These are phyloP conservation scores for Kregervanrija pseudodelftensis DNA, from an alignment of 805 yeast species.

Conservation along the genomic window DNA sequence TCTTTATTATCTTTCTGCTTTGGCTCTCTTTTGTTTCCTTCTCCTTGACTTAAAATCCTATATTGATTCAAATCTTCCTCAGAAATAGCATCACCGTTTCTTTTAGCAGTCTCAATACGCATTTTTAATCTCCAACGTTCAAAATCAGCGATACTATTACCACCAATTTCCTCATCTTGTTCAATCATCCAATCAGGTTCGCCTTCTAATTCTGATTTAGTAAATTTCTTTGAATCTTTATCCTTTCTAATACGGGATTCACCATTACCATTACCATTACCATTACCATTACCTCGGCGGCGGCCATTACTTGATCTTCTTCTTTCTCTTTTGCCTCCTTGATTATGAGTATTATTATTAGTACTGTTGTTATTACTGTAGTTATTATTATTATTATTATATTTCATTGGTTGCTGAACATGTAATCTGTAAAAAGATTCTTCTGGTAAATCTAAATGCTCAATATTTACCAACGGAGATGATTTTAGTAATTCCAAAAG, in stretches of 20 bases:
- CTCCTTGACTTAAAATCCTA: constrained; percentile 9
- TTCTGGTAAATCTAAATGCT: no score
- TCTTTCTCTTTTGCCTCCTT: constrained; percentile 12
- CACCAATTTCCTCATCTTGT: constrained; percentile 30
- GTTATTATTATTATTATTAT: constrained; percentile 1
- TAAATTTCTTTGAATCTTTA: constrained; percentile 1
- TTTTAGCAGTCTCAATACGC: constrained; percentile 42
- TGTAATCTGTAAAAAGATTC: no score
- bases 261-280: not conserved
- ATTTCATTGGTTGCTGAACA: constrained; percentile 5
- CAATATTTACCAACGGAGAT: no score
- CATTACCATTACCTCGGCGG: constrained; percentile 1
- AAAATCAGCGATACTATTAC: constrained; percentile 50
- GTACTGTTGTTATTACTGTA: constrained; percentile 5
- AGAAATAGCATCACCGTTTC: constrained; percentile 35
- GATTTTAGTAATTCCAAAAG: constrained; percentile 25
- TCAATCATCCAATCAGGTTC: constrained; percentile 33
- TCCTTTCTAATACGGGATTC: not conserved
- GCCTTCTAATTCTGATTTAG: constrained; percentile 13
- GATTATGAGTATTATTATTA: constrained; percentile 2
- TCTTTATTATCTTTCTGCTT: not conserved
- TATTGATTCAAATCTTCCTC: constrained; percentile 21
- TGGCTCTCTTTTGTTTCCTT: not conserved
- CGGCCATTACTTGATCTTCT: constrained; percentile 12
- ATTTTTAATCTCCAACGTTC: constrained; percentile 52